Evolutionary conservation across 768 basidiomycete species (phyloP).

Genomic region (Amylocystis lapponica): DNA sequence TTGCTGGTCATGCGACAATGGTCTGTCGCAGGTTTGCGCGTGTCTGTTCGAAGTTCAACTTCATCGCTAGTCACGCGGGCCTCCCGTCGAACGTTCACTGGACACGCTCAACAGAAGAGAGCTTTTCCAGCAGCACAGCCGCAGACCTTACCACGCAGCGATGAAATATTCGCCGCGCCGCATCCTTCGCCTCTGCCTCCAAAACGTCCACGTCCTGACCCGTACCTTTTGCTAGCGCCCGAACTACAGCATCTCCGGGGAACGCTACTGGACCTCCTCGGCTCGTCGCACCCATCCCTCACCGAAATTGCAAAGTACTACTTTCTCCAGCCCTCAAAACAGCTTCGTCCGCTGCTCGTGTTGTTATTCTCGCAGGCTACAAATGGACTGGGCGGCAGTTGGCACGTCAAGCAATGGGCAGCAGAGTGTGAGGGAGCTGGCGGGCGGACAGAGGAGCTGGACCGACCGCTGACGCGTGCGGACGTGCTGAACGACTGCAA

Average conservation of each 20-base stretch:
- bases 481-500: constrained; percentile 91
- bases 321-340: constrained; percentile 85
- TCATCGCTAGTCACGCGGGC: constrained; percentile 14
- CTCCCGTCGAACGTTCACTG: constrained; percentile 21
- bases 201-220: constrained; percentile 43
- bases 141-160: constrained; percentile 18
- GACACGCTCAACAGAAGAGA: constrained; percentile 16
- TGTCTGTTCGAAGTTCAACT: constrained; percentile 6
- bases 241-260: constrained; percentile 70
- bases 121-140: constrained; percentile 8
- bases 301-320: constrained; percentile 89
- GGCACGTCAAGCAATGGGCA: constrained; percentile 54
- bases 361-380: constrained; percentile 89
- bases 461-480: constrained; percentile 71
- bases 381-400: constrained; percentile 76
- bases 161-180: constrained; percentile 17
- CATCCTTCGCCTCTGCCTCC: neutral
- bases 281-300: constrained; percentile 84
- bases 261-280: constrained; percentile 72
- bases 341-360: constrained; percentile 84
- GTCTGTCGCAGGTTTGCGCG: constrained; percentile 20
- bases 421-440: constrained; percentile 52
- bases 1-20: constrained; percentile 28
- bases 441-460: constrained; percentile 55
- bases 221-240: constrained; percentile 61